phyloP scores from a whole-genome alignment of 192 early-diverging fungal species.

The Chytriomyces sp. region DNA sequence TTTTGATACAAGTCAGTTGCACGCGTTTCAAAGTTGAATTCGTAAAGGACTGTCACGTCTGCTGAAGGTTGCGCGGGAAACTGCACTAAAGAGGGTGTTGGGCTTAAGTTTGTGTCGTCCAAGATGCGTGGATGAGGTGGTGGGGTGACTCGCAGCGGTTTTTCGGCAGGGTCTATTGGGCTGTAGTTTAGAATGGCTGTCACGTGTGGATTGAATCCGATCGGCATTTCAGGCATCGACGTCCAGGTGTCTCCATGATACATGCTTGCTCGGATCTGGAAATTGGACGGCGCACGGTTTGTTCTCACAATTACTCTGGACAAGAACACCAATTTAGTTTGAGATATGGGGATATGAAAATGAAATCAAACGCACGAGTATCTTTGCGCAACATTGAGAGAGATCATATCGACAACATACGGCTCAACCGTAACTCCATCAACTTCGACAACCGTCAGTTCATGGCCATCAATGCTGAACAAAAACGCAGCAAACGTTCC shows the following conservation, averaged over 20 bases:
- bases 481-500: constrained; percentile 50
- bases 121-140: not conserved
- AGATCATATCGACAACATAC: constrained; percentile 38
- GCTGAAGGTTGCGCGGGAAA: not conserved
- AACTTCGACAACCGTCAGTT: constrained; percentile 60
- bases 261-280: constrained; percentile 25
- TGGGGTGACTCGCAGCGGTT: not conserved
- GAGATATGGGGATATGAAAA: not conserved
- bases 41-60: constrained; percentile 10
- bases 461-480: constrained; percentile 55
- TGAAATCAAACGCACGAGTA: constrained; percentile 41
- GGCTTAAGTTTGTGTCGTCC: constrained; percentile 7
- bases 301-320: constrained; percentile 21
- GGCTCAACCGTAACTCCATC: constrained; percentile 56
- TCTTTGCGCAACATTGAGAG: constrained; percentile 53
- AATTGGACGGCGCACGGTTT: constrained; percentile 1
- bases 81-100: not conserved
- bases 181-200: constrained; percentile 26
- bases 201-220: constrained; percentile 20
- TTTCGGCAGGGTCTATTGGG: not conserved
- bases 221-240: constrained; percentile 4
- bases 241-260: constrained; percentile 39
- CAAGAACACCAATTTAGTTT: not conserved
- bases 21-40: constrained; percentile 14
- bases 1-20: constrained; percentile 21